A percentile compares a stretch with the other conserved stretches of the same genome.
These are phyloP conservation scores for Cladosporium sp. DNA, from an alignment of 2,329 filamentous ascomycete species.

Conservation along the genomic window DNA sequence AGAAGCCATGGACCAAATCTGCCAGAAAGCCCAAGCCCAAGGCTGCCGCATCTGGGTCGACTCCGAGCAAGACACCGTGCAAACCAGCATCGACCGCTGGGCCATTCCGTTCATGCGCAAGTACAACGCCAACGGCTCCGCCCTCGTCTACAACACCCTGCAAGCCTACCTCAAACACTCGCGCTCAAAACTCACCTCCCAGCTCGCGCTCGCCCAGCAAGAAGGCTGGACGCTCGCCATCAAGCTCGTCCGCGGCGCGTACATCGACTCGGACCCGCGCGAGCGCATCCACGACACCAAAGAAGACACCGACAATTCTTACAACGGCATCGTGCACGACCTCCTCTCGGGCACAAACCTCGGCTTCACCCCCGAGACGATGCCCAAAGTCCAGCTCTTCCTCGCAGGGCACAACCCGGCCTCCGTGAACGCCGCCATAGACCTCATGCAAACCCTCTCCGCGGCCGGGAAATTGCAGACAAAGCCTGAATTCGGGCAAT, in stretches of 20 bases:
- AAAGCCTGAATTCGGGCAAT: constrained; percentile 68
- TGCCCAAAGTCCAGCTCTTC: constrained; percentile 60
- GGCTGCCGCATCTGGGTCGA: constrained; percentile 54
- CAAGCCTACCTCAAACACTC: constrained; percentile 60
- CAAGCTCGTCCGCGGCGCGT: constrained; percentile 61
- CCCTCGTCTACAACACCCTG: constrained; percentile 71
- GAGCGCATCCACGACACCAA: constrained; percentile 56
- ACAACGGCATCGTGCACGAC: constrained; percentile 69
- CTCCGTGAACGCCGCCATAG: constrained; percentile 61
- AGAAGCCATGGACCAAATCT: constrained; percentile 48
- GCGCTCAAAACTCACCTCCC: constrained; percentile 44
- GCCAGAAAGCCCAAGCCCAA: constrained; percentile 45
- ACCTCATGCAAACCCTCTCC: constrained; percentile 51
- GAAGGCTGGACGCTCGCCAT: constrained; percentile 56
- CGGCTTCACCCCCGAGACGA: constrained; percentile 33
- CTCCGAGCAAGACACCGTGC: constrained; percentile 57
- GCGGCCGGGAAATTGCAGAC: constrained; percentile 45
- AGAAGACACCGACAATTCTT: constrained; percentile 60
- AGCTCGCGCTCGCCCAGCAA: constrained; percentile 50
- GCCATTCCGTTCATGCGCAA: constrained; percentile 61
- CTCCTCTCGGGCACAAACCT: constrained; percentile 53
- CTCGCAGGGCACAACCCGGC: constrained; percentile 81
- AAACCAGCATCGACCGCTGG: constrained; percentile 62
- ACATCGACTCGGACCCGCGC: constrained; percentile 54
- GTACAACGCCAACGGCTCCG: constrained; percentile 52